Conservation (phyloP, 805 yeast species). For the Saccharomycopsis fibuligera region DNA sequence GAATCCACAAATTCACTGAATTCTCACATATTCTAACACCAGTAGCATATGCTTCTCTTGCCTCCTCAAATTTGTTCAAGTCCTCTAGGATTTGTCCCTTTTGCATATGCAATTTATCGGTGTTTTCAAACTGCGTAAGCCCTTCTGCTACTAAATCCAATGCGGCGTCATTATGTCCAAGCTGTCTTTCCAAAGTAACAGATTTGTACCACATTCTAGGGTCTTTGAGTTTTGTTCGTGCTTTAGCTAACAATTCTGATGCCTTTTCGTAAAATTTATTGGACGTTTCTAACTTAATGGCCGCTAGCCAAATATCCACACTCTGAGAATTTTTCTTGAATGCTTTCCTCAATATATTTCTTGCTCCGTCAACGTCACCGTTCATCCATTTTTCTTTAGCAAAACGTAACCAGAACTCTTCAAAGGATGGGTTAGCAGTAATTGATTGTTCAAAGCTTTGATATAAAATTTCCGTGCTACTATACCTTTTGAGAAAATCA, state of each 20-base stretch:
- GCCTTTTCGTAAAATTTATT: slow-evolving; percentile 34
- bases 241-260: slow-evolving; percentile 32
- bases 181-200: slow-evolving; percentile 43
- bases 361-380: slow-evolving; percentile 44
- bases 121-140: slow-evolving; percentile 40
- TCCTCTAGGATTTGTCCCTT: slow-evolving; percentile 48
- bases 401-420: slow-evolving; percentile 56
- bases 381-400: slow-evolving; percentile 64
- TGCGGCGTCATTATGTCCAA: slow-evolving; percentile 33
- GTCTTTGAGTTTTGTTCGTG: slow-evolving; percentile 31
- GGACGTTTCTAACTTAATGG: slow-evolving; percentile 56
- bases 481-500: slow-evolving; percentile 20
- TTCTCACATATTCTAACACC: slow-evolving; percentile 47
- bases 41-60: slow-evolving; percentile 40
- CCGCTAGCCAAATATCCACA: slow-evolving; percentile 64
- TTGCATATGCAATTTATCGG: slow-evolving; percentile 53
- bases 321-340: slow-evolving; percentile 36
- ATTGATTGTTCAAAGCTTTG: slow-evolving; percentile 50
- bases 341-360: slow-evolving; percentile 46
- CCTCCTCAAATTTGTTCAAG: slow-evolving; percentile 29
- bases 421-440: slow-evolving; percentile 39
- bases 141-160: slow-evolving; percentile 40
- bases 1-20: slow-evolving; percentile 47
- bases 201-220: slow-evolving; percentile 57
- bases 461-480: slow-evolving; percentile 28